Percentiles rank a stretch among this genome's conserved stretches.
Evolutionary conservation across 768 basidiomycete species (phyloP).

Genomic region (Agaricus sinodeliciosus): DNA sequence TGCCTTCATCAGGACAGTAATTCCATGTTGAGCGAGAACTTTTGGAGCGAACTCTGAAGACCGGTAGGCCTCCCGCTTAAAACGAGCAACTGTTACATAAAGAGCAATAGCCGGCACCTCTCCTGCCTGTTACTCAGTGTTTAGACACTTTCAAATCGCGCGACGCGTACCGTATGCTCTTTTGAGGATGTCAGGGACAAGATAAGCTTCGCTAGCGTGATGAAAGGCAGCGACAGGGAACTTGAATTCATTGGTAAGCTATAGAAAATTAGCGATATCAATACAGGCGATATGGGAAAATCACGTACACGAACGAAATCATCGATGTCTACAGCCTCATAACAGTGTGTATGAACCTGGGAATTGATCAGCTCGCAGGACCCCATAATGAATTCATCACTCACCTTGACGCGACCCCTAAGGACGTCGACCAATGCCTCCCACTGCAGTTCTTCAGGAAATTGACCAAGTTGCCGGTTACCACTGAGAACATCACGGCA

Average conservation of each 20-base stretch:
- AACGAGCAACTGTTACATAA: slow-evolving; percentile 56
- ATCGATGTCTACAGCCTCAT: slow-evolving; percentile 65
- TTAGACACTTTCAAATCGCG: slow-evolving; percentile 15
- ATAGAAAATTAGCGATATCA: slow-evolving; percentile 14
- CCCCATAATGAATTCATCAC: neutral
- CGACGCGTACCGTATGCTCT: slow-evolving; percentile 45
- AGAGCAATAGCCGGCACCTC: slow-evolving; percentile 69
- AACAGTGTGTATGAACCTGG: slow-evolving; percentile 51
- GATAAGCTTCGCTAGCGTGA: slow-evolving; percentile 76
- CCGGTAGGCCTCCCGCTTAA: slow-evolving; percentile 79
- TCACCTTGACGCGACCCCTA: slow-evolving; percentile 69
- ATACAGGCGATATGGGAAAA: neutral
- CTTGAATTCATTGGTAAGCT: slow-evolving; percentile 82
- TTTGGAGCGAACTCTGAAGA: slow-evolving; percentile 77
- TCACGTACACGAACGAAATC: slow-evolving; percentile 58
- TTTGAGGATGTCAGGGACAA: slow-evolving; percentile 74
- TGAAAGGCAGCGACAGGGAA: slow-evolving; percentile 76
- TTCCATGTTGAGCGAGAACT: slow-evolving; percentile 59
- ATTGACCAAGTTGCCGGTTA: slow-evolving; percentile 45
- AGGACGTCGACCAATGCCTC: slow-evolving; percentile 75
- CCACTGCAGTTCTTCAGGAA: slow-evolving; percentile 72
- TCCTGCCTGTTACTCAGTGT: slow-evolving; percentile 29
- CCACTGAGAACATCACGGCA: slow-evolving; percentile 39
- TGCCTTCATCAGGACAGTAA: slow-evolving; percentile 74
- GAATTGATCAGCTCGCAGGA: neutral